Base-by-base conservation (phyloP, 2,329 filamentous ascomycete genomes). In the Periconia digitata region DNA sequence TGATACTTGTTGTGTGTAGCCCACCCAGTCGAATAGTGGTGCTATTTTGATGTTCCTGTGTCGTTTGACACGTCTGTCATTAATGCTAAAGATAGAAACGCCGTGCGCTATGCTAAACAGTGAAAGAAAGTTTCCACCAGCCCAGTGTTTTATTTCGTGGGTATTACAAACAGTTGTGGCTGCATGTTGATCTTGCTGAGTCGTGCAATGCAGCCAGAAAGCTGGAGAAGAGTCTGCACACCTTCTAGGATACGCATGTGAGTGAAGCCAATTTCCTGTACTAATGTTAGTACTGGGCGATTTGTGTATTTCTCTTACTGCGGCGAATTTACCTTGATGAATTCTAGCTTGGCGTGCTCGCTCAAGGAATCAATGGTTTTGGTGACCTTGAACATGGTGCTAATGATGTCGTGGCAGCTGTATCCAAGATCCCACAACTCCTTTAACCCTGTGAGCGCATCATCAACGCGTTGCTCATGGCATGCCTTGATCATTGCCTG, bases 171-270 rank as follows among this genome's bases (percentile, higher is more conserved):
- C 52, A 87, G 81, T 69, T 88, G 86, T 3, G 90, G 88, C 65
- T 95, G 89, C 92, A 99, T 97, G 72, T 96, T 96, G 70, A 97
- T 86, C 78, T 88, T 95, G 76, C 90, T 94, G 47, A 99, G 78
- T 62, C 92, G 86, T 15, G 90, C 91, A 18, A 99, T 81, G 68
- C 92, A 97, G 10, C 92, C 94, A 66, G 90, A 95, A 39, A 99
- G 79, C 73, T 99, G 94, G 49, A 99, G 80, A 54, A 96, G 81
- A 7, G 92, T 96, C 74, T 97, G 92, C 20, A 99, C 90, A 23
- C 94, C 94, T 69, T 99, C 94, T n/a, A 99, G 77, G 47, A 99
- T 92, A 71, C 95, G 92, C 94, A 99, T 99, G 69, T 99, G 94
- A 2, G 94, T 95, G 73, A 97, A 97, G 44, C 94, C 94, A 72